A percentile compares a stretch with the other conserved stretches of the same genome.
Evolutionary conservation across 805 yeast genomes (phyloP).

Genomic region (Cyberlindnera xylosilytica): DNA sequence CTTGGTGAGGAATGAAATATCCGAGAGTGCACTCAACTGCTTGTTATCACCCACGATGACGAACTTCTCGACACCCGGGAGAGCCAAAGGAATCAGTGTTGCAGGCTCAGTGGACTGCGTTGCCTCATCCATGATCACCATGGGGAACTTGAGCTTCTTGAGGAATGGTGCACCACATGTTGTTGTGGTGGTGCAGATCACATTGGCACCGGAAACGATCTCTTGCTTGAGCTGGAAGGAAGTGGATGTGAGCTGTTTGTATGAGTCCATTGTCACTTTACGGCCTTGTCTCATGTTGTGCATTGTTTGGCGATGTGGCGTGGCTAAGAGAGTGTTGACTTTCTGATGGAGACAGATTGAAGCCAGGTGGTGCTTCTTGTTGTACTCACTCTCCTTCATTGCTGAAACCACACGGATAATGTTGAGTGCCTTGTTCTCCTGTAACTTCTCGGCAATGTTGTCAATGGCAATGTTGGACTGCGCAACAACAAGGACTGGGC

Average conservation of each 20-base stretch:
- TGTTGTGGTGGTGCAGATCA: constrained; percentile 87
- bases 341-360: too few relatives aligned
- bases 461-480: constrained; percentile 96
- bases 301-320: too few relatives aligned
- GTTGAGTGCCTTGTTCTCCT: too few relatives aligned
- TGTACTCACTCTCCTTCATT: too few relatives aligned
- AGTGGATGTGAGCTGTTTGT: constrained; percentile 47
- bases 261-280: too few relatives aligned
- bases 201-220: constrained; percentile 58
- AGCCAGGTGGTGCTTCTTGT: too few relatives aligned
- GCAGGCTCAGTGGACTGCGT: constrained; percentile 96
- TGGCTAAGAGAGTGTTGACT: too few relatives aligned
- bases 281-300: too few relatives aligned
- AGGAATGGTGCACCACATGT: constrained; percentile 84
- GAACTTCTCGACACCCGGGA: constrained; percentile 85
- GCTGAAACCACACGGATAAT: too few relatives aligned
- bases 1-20: constrained; percentile 81
- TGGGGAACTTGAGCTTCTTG: constrained; percentile 52
- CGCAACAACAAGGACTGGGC: constrained; percentile 81
- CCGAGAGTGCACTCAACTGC: constrained; percentile 79
- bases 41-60: constrained; percentile 93
- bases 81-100: constrained; percentile 74
- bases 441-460: constrained; percentile 74
- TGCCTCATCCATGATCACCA: constrained; percentile 87
- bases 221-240: constrained; percentile 39